Conservation (phyloP, 2,329 filamentous ascomycete genomes). For the Ilyonectria sp. region DNA sequence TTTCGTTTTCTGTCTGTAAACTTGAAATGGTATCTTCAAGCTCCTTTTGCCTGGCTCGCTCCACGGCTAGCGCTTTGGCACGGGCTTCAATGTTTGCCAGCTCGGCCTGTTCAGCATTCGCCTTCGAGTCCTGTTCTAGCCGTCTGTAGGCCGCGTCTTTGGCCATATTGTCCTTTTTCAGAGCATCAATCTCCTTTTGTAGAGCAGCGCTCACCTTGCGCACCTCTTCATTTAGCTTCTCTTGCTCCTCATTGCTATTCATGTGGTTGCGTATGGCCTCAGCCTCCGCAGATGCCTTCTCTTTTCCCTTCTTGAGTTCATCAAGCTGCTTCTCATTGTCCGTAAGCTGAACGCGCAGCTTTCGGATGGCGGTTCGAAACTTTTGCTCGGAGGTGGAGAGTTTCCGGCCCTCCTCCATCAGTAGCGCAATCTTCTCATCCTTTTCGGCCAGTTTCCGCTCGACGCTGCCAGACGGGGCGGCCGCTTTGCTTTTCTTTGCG, state of each 20-base stretch:
- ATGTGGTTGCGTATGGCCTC: conserved; percentile 63
- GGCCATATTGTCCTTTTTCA: conserved; percentile 68
- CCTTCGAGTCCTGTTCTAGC: conserved; percentile 78
- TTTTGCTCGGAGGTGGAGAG: conserved; percentile 90
- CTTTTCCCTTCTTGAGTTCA: conserved; percentile 71
- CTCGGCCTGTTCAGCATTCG: conserved; percentile 75
- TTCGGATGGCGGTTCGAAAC: conserved; percentile 86
- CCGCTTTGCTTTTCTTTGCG: conserved; percentile 77
- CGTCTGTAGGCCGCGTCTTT: conserved; percentile 77
- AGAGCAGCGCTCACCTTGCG: conserved; percentile 68
- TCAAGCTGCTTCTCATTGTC: conserved; percentile 76
- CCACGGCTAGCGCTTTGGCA: conserved; percentile 77
- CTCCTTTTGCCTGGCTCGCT: conserved; percentile 70
- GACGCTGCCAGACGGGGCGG: conserved; percentile 73
- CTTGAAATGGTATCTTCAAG: conserved; percentile 73
- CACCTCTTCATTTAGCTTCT: conserved; percentile 67
- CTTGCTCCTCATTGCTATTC: conserved; percentile 65
- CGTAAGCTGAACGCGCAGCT: conserved; percentile 76
- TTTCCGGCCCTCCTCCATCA: conserved; percentile 94
- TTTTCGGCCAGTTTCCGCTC: conserved; percentile 90
- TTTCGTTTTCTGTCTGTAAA: conserved; percentile 84
- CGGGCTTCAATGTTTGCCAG: conserved; percentile 77
- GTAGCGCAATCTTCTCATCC: conserved; percentile 88
- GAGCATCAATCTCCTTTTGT: conserved; percentile 54
- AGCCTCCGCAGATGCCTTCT: conserved; percentile 70